Percentiles rank a stretch among this genome's conserved stretches.
Conservation (phyloP, 2,329 filamentous ascomycete genomes). For the Diaporthe sp. region DNA sequence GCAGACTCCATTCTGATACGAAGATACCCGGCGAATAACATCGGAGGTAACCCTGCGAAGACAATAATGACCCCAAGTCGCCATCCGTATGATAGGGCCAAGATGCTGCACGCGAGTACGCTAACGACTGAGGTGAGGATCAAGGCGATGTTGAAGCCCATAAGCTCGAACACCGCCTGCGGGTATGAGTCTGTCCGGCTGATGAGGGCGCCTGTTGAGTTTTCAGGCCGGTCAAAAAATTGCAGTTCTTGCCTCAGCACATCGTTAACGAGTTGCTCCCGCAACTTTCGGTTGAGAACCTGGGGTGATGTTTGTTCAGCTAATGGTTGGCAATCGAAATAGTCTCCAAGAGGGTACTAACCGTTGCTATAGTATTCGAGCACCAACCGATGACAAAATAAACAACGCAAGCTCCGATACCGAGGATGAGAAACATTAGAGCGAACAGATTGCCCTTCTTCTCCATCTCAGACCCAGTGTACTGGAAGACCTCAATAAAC, state of each 20-base stretch:
- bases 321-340: not conserved
- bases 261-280: not conserved
- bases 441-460: not conserved
- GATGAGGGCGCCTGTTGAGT: not conserved
- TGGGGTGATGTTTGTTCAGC: not conserved
- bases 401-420: not conserved
- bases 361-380: not conserved
- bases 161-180: not conserved
- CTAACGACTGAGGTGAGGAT: not conserved
- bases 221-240: not conserved
- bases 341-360: not conserved
- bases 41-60: not conserved
- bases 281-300: not conserved
- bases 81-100: not conserved
- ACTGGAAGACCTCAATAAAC: not conserved
- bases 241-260: not conserved
- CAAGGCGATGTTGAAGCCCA: constrained; percentile 9
- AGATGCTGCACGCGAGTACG: not conserved
- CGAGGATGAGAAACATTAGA: not conserved
- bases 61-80: not conserved
- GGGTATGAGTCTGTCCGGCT: not conserved
- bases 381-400: constrained; percentile 1
- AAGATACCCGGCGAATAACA: not conserved
- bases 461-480: not conserved
- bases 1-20: not conserved